phyloP scores from a whole-genome alignment of 257 asterid genomes.

The Schizonepeta tenuifolia region DNA sequence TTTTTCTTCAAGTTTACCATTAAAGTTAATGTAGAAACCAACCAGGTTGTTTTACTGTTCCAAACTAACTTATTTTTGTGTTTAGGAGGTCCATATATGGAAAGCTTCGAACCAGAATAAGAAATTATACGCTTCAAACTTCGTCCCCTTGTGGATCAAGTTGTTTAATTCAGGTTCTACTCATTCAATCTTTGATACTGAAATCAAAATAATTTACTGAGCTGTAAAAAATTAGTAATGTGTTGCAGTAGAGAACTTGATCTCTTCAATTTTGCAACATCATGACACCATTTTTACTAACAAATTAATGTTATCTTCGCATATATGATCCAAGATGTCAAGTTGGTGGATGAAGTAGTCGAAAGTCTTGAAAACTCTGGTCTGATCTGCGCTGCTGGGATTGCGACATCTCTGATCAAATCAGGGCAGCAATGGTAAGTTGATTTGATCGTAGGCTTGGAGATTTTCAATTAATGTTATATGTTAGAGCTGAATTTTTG shows the following conservation, averaged over 20 bases:
- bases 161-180: conserved; percentile 68
- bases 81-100: conserved; percentile 63
- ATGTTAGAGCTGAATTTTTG: neutral
- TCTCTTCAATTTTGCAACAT: neutral
- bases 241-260: neutral
- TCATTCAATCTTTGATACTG: conserved; percentile 1
- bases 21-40: neutral
- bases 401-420: conserved; percentile 73
- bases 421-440: conserved; percentile 91
- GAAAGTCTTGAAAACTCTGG: conserved; percentile 67
- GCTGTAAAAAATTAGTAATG: too few relatives aligned
- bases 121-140: conserved; percentile 72
- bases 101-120: conserved; percentile 62
- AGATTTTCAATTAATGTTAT: too few relatives aligned
- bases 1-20: too few relatives aligned
- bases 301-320: conserved; percentile 13
- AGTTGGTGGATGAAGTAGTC: conserved; percentile 54
- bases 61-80: neutral
- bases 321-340: conserved; percentile 44
- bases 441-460: neutral
- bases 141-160: conserved; percentile 78
- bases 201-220: neutral
- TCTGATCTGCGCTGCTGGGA: conserved; percentile 68
- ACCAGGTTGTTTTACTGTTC: neutral
- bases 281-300: neutral